Evolutionary conservation across 306 rosid species (phyloP).

Genomic region (Vigna nakashimae): DNA sequence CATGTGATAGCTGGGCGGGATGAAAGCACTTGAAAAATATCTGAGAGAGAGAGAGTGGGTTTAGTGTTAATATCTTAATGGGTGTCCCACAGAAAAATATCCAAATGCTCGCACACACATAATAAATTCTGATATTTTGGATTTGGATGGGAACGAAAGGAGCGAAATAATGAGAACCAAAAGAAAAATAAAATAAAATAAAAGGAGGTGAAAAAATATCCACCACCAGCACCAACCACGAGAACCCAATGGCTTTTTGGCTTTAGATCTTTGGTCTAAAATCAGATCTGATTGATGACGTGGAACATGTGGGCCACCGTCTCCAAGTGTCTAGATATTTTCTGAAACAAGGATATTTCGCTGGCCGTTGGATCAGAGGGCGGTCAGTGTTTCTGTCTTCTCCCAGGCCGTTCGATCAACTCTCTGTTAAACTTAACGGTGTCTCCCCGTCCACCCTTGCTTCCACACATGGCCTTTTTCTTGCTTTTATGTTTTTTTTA

Average conservation of each 20-base stretch:
- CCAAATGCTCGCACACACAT: background rate
- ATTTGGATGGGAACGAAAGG: slow-evolving; percentile 10
- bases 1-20: slow-evolving; percentile 38
- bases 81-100: slow-evolving; percentile 50
- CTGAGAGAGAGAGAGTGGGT: slow-evolving; percentile 40
- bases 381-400: slow-evolving; percentile 6
- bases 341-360: slow-evolving; percentile 31
- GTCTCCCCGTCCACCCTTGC: background rate
- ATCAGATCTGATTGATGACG: slow-evolving; percentile 60
- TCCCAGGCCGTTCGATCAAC: slow-evolving; percentile 55
- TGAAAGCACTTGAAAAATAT: slow-evolving; percentile 56
- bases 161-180: background rate
- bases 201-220: slow-evolving; percentile 37
- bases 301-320: slow-evolving; percentile 47
- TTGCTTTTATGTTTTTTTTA: background rate
- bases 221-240: slow-evolving; percentile 58
- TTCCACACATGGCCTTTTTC: slow-evolving; percentile 1
- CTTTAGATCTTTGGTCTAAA: slow-evolving; percentile 51
- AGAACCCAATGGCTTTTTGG: slow-evolving; percentile 48
- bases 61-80: slow-evolving; percentile 46
- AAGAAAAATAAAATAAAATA: background rate
- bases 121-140: slow-evolving; percentile 41
- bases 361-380: slow-evolving; percentile 47
- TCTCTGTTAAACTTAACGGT: slow-evolving; percentile 31
- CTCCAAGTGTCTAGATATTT: slow-evolving; percentile 58